Conservation (phyloP, 2,329 filamentous ascomycete species). For the Fusarium chuoi region DNA sequence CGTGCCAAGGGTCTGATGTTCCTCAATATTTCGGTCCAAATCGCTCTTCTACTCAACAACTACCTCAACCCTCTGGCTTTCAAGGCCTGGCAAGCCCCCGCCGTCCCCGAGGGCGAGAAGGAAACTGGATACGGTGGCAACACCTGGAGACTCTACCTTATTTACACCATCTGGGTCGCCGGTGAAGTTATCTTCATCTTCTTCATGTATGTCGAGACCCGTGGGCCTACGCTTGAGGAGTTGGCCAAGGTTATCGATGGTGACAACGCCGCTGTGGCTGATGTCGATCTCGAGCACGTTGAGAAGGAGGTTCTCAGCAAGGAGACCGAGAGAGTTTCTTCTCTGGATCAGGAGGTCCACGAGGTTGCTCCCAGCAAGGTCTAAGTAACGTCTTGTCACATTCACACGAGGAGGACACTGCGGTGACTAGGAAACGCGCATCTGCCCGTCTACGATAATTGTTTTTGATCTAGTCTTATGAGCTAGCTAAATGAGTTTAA, state of each 20-base stretch:
- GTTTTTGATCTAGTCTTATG: neutral
- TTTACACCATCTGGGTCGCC: conserved; percentile 72
- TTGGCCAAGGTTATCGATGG: conserved; percentile 75
- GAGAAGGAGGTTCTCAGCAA: conserved; percentile 57
- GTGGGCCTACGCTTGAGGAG: conserved; percentile 73
- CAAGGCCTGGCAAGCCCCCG: neutral
- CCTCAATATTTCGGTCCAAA: conserved; percentile 72
- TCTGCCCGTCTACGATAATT: neutral
- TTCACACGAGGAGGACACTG: neutral
- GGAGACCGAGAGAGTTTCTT: conserved; percentile 1
- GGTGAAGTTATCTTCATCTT: conserved; percentile 70
- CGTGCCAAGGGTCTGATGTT: conserved; percentile 70
- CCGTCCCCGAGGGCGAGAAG: neutral
- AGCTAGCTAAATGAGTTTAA: conserved; percentile 3
- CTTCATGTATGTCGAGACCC: conserved; percentile 76
- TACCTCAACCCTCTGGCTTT: conserved; percentile 47
- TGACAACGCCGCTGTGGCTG: conserved; percentile 62
- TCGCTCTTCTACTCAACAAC: conserved; percentile 69
- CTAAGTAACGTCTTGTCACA: neutral
- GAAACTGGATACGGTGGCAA: conserved; percentile 63
- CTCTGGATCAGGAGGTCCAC: conserved; percentile 6
- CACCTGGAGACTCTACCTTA: conserved; percentile 73
- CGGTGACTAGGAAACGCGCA: neutral
- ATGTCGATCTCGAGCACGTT: conserved; percentile 64
- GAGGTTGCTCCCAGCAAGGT: conserved; percentile 5